Conservation (phyloP, 345 rosid species). For the Bruguiera gymnorhiza region DNA sequence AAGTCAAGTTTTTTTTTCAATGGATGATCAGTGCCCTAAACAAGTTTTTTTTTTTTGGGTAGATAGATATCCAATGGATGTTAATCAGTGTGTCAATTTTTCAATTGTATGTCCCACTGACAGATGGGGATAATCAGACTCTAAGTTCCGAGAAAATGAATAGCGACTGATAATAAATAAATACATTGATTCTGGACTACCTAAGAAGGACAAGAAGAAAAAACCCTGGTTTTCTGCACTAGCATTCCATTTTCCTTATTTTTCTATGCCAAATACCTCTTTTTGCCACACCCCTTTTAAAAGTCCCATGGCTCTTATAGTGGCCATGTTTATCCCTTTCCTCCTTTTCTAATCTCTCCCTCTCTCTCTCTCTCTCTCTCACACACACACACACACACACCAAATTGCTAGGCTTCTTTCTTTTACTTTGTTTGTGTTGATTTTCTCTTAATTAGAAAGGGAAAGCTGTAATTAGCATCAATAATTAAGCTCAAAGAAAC, state of each 20-base stretch:
- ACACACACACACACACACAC: conserved; percentile 28
- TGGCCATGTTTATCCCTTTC: conserved; percentile 26
- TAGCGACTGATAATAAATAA: background rate
- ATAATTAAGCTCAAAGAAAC: conserved; percentile 11
- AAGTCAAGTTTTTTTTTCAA: background rate
- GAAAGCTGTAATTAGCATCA: conserved; percentile 19
- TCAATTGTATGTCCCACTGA: background rate
- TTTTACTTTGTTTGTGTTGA: conserved; percentile 26
- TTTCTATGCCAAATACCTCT: conserved; percentile 9
- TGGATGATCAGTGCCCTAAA: background rate
- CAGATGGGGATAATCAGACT: conserved; percentile 4
- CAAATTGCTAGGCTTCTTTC: conserved; percentile 9
- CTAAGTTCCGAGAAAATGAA: conserved; percentile 15
- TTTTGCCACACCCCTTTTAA: conserved; percentile 7
- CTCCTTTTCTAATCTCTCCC: background rate
- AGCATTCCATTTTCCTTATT: conserved; percentile 26
- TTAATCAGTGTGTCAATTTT: background rate
- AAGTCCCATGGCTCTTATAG: conserved; percentile 15
- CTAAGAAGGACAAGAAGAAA: conserved; percentile 45
- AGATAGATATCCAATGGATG: no score
- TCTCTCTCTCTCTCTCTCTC: conserved; percentile 25
- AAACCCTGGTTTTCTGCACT: conserved; percentile 32
- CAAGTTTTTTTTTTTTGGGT: no score
- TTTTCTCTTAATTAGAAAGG: conserved; percentile 4
- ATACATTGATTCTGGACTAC: conserved; percentile 30